phyloP scores from a whole-genome alignment of 495 filamentous ascomycete genomes.

The Talaromyces thailandensis region DNA sequence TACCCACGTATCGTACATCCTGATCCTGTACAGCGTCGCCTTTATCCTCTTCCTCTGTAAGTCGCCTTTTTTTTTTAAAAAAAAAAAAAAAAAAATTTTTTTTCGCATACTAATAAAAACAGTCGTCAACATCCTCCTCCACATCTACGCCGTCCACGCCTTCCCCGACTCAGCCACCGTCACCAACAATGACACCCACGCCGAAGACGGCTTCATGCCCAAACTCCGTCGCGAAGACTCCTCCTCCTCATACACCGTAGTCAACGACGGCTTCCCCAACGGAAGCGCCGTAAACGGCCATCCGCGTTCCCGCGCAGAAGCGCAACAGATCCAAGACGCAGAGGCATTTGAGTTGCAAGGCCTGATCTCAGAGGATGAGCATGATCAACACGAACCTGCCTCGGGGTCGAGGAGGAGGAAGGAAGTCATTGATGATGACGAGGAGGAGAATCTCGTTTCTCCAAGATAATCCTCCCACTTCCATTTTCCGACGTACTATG shows the following conservation, averaged over 20 bases:
- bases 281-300: slow-evolving; percentile 45
- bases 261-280: slow-evolving; percentile 10
- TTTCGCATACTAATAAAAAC: not conserved
- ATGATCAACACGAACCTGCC: slow-evolving; percentile 11
- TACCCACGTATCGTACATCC: slow-evolving; percentile 81
- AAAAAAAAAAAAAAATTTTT: no score
- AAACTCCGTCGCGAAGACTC: slow-evolving; percentile 4
- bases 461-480: not conserved
- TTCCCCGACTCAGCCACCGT: slow-evolving; percentile 38
- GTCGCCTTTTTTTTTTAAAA: slow-evolving; percentile 14
- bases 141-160: slow-evolving; percentile 64
- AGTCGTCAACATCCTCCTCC: slow-evolving; percentile 73
- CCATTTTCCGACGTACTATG: not conserved
- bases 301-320: slow-evolving; percentile 32
- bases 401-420: slow-evolving; percentile 17
- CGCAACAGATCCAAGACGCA: slow-evolving; percentile 56
- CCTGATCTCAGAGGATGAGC: slow-evolving; percentile 72
- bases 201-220: slow-evolving; percentile 1
- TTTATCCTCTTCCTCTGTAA: slow-evolving; percentile 83
- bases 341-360: slow-evolving; percentile 89
- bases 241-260: not conserved
- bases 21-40: slow-evolving; percentile 82
- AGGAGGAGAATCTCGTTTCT: slow-evolving; percentile 11
- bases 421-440: slow-evolving; percentile 29
- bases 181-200: not conserved